phyloP scores from a whole-genome alignment of 768 basidiomycete genomes.

The Pleurotus djamor region DNA sequence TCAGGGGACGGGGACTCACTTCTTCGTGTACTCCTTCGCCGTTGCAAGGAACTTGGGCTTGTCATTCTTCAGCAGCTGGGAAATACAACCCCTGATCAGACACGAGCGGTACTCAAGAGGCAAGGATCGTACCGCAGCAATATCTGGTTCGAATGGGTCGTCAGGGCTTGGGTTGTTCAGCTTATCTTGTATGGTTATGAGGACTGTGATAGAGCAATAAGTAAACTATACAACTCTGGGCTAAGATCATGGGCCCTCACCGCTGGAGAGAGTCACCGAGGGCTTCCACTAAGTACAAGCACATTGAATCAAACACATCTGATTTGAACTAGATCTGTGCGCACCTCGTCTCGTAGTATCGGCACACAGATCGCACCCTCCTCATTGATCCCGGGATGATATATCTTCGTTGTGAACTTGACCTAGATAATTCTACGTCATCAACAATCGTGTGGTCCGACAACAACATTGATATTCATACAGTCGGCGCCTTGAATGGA shows the following conservation, averaged over 20 bases:
- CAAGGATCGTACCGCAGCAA: conserved; percentile 63
- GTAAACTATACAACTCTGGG: not conserved
- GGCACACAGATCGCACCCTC: conserved; percentile 86
- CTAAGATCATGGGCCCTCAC: conserved; percentile 29
- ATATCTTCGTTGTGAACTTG: conserved; percentile 82
- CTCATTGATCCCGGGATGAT: conserved; percentile 90
- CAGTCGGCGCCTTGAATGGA: conserved; percentile 85
- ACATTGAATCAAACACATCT: not conserved
- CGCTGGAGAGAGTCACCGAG: conserved; percentile 67
- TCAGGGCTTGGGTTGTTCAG: conserved; percentile 86
- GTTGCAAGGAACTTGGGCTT: conserved; percentile 68
- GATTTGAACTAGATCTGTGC: conserved; percentile 15
- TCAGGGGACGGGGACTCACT: conserved; percentile 37
- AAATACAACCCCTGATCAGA: not conserved
- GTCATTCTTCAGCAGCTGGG: conserved; percentile 75
- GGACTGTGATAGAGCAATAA: conserved; percentile 40
- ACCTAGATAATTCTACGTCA: conserved; percentile 46
- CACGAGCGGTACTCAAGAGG: not conserved
- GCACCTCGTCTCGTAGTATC: conserved; percentile 78
- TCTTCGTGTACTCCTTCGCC: conserved; percentile 87
- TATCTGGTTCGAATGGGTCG: conserved; percentile 87
- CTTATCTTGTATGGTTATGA: conserved; percentile 78
- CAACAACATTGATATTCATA: conserved; percentile 24
- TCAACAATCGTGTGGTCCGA: not conserved
- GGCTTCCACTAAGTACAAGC: conserved; percentile 72